A percentile compares a stretch with the other conserved stretches of the same genome.
phyloP scores from a whole-genome alignment of 345 rosid species.

The Gynandropsis gynandra region DNA sequence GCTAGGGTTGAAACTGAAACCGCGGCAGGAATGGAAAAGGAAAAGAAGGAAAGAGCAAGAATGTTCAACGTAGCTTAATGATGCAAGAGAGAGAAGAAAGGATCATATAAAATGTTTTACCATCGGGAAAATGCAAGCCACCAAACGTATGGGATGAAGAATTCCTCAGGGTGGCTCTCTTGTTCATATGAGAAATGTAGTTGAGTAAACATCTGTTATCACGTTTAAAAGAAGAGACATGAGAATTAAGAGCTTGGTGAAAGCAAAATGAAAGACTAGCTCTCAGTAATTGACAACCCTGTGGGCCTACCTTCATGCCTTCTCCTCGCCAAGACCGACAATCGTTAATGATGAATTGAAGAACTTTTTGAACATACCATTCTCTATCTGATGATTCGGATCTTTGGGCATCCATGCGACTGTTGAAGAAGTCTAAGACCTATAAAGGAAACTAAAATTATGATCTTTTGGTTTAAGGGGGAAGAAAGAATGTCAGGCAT shows the following conservation, averaged over 20 bases:
- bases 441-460: slow-evolving; percentile 21
- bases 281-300: background rate
- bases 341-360: slow-evolving; percentile 57
- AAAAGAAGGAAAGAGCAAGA: background rate
- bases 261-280: background rate
- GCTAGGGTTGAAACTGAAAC: slow-evolving; percentile 53
- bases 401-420: slow-evolving; percentile 82
- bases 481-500: background rate
- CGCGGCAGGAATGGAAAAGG: slow-evolving; percentile 40
- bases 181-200: slow-evolving; percentile 95
- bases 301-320: slow-evolving; percentile 71
- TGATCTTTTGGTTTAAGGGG: background rate
- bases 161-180: slow-evolving; percentile 97
- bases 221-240: background rate
- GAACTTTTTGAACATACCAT: slow-evolving; percentile 97
- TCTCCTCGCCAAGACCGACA: slow-evolving; percentile 95
- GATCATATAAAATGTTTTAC: slow-evolving; percentile 32
- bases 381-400: slow-evolving; percentile 45
- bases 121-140: slow-evolving; percentile 57
- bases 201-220: slow-evolving; percentile 81
- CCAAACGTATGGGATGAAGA: slow-evolving; percentile 93
- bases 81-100: slow-evolving; percentile 6
- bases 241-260: background rate
- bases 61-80: background rate
- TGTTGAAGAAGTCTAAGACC: slow-evolving; percentile 91